These are phyloP conservation scores for Lasiodiplodia theobromae DNA, from an alignment of 2,329 filamentous ascomycete genomes.

Conservation along the genomic window DNA sequence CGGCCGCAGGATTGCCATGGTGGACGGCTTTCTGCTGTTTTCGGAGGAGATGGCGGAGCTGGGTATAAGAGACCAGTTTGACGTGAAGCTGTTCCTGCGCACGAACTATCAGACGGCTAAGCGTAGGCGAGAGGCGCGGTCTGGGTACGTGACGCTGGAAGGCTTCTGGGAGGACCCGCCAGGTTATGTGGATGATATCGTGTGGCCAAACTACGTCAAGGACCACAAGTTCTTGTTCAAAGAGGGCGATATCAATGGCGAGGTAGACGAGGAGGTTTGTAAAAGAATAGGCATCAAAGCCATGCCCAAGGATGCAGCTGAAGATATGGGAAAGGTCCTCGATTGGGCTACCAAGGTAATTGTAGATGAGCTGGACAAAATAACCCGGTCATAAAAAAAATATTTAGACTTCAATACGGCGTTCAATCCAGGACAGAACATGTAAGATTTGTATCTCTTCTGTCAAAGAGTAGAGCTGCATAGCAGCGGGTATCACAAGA, in stretches of 20 bases:
- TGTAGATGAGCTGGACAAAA: background rate
- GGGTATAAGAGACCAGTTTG: constrained; percentile 65
- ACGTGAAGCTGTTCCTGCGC: constrained; percentile 80
- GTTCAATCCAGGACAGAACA: background rate
- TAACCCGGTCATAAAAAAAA: background rate
- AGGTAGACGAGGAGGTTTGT: constrained; percentile 55
- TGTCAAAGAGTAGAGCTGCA: constrained; percentile 23
- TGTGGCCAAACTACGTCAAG: constrained; percentile 92
- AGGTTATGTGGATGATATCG: constrained; percentile 90
- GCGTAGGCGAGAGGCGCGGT: constrained; percentile 69
- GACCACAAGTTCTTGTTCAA: constrained; percentile 84
- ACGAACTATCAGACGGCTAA: constrained; percentile 69
- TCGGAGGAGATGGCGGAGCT: constrained; percentile 58
- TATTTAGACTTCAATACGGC: background rate
- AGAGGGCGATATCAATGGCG: constrained; percentile 68
- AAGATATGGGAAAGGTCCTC: constrained; percentile 38
- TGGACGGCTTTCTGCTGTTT: constrained; percentile 91
- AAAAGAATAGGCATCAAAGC: constrained; percentile 38
- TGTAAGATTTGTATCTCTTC: background rate
- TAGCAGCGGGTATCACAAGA: constrained; percentile 24
- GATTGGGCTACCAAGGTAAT: constrained; percentile 25
- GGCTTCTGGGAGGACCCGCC: constrained; percentile 97
- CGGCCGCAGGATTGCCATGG: constrained; percentile 66
- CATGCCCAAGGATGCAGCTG: constrained; percentile 50
- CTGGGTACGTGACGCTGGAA: constrained; percentile 78